Percentiles rank a stretch among this genome's conserved stretches.
Conservation (phyloP, 1,284 basidiomycete genomes). For the Ganoderma lingzhi region DNA sequence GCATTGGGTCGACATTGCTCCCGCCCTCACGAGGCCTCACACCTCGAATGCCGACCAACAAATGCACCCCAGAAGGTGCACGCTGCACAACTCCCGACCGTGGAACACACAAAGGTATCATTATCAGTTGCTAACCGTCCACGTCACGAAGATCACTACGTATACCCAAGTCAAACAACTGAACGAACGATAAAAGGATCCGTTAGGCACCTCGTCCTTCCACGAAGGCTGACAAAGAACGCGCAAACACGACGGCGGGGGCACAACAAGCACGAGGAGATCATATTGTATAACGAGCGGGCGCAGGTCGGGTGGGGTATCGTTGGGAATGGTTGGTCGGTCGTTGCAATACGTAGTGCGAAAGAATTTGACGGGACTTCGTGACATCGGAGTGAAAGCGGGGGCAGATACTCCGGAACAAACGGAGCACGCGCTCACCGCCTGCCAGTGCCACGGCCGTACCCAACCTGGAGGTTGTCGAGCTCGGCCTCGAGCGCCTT, state of each 20-base stretch:
- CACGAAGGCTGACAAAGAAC: background rate
- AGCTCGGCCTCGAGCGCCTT: slow-evolving; percentile 91
- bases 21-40: too few relatives aligned
- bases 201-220: background rate
- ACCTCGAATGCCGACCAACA: background rate
- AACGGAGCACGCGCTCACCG: slow-evolving; percentile 47
- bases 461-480: slow-evolving; percentile 89
- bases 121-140: slow-evolving; percentile 6
- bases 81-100: background rate
- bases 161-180: slow-evolving; percentile 2
- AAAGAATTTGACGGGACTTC: slow-evolving; percentile 15
- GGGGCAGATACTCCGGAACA: background rate
- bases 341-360: background rate
- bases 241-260: background rate
- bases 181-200: slow-evolving; percentile 10
- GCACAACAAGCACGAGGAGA: slow-evolving; percentile 26
- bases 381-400: slow-evolving; percentile 3
- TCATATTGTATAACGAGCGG: slow-evolving; percentile 30
- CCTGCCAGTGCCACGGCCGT: slow-evolving; percentile 78
- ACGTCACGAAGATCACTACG: background rate
- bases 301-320: slow-evolving; percentile 31
- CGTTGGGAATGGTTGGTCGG: slow-evolving; percentile 20
- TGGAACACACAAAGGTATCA: background rate
- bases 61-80: too few relatives aligned
- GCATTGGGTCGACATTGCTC: too few relatives aligned